Evolutionary conservation across 257 asterid species (phyloP).

Genomic region (Rubia yunnanensis): DNA sequence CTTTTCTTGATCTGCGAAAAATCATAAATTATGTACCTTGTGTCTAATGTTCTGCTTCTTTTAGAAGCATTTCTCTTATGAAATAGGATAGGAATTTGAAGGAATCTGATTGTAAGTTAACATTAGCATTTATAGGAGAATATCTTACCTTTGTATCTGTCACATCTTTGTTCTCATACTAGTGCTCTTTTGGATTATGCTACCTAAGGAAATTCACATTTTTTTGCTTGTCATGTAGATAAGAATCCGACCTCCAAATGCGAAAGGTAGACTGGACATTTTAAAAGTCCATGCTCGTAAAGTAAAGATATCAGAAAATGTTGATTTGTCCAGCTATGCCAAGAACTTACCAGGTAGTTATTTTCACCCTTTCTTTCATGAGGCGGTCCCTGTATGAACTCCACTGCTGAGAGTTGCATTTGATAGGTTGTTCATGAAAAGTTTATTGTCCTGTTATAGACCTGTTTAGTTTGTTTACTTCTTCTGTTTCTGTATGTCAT

Average conservation of each 20-base stretch:
- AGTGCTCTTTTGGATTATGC: not conserved
- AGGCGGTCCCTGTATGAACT: not conserved
- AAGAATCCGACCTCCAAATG: conserved; percentile 84
- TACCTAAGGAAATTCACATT: conserved; percentile 8
- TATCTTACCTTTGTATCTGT: not conserved
- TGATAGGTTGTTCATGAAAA: conserved; percentile 1
- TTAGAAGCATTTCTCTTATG: not conserved
- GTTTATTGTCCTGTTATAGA: not conserved
- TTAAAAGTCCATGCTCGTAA: conserved; percentile 84
- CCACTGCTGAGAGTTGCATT: not conserved
- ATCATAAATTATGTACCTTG: not conserved
- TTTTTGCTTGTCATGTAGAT: conserved; percentile 35
- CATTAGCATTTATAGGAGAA: not conserved
- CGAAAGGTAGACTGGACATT: conserved; percentile 89
- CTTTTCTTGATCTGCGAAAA: not conserved
- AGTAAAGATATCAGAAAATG: conserved; percentile 72
- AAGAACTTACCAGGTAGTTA: conserved; percentile 75
- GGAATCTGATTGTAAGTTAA: not conserved
- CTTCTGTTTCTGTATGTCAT: not conserved
- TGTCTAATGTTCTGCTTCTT: not conserved
- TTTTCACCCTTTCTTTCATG: not conserved
- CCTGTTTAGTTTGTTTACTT: not conserved
- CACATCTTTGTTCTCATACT: conserved; percentile 1
- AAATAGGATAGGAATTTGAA: not conserved
- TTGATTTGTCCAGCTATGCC: conserved; percentile 76